A percentile compares a stretch with the other conserved stretches of the same genome.
Evolutionary conservation across 2,329 filamentous ascomycete species (phyloP).

Genomic region (Botrytis byssoidea): DNA sequence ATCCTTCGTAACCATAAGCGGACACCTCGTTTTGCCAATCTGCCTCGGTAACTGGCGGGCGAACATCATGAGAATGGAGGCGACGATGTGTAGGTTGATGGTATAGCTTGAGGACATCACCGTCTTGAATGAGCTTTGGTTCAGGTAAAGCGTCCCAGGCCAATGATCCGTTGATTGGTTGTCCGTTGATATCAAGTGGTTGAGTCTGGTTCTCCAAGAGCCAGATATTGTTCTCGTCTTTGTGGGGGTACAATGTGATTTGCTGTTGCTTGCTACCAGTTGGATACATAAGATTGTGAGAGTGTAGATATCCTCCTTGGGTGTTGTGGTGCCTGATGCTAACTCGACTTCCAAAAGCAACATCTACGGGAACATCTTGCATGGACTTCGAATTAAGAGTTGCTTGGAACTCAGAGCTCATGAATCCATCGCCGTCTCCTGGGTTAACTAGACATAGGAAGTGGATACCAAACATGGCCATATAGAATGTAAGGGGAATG

Average conservation of each 20-base stretch:
- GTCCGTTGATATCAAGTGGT: constrained; percentile 72
- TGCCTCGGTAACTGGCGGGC: constrained; percentile 78
- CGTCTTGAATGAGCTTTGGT: constrained; percentile 70
- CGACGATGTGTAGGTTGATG: constrained; percentile 81
- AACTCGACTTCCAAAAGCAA: constrained; percentile 83
- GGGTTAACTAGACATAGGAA: constrained; percentile 92
- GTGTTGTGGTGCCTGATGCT: constrained; percentile 92
- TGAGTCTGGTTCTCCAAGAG: constrained; percentile 95
- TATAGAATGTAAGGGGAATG: constrained; percentile 86
- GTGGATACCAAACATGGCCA: constrained; percentile 96
- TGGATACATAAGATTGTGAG: constrained; percentile 96
- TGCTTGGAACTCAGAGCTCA: constrained; percentile 98
- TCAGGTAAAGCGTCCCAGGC: constrained; percentile 79
- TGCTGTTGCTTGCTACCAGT: constrained; percentile 98
- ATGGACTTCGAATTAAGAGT: constrained; percentile 96
- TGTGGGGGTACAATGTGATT: constrained; percentile 96
- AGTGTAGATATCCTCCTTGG: constrained; percentile 96
- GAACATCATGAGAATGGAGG: constrained; percentile 93
- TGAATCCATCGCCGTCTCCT: constrained; percentile 96
- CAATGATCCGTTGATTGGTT: constrained; percentile 73
- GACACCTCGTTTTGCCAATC: constrained; percentile 97
- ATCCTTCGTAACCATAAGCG: constrained; percentile 95
- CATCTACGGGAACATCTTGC: constrained; percentile 90
- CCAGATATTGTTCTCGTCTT: constrained; percentile 97
- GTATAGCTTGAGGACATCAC: constrained; percentile 77